Evolutionary conservation across 148 eudicot species (phyloP).

Genomic region (Fagopyrum homotropicum): DNA sequence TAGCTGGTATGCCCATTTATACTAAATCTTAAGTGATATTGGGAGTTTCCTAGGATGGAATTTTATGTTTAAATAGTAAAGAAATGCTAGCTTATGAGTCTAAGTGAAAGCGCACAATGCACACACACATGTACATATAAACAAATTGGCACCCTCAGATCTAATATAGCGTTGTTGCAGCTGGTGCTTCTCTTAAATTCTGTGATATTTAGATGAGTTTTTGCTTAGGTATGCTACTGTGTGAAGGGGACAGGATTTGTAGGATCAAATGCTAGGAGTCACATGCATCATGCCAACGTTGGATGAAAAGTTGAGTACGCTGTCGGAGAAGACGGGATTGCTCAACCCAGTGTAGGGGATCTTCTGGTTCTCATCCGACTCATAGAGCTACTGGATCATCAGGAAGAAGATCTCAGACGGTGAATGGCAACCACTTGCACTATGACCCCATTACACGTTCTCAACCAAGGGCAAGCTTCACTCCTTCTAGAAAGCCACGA

Average conservation of each 20-base stretch:
- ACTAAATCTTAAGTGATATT: not conserved
- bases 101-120: not conserved
- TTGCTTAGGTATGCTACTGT: conserved; percentile 11
- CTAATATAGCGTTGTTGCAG: not conserved
- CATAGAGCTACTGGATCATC: conserved; percentile 39
- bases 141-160: not conserved
- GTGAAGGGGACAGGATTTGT: conserved; percentile 44
- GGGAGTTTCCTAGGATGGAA: not conserved
- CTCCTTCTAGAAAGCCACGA: conserved; percentile 52
- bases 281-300: conserved; percentile 22
- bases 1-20: not conserved
- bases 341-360: conserved; percentile 27
- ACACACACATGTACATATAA: too few species aligned
- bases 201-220: not conserved
- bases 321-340: conserved; percentile 26
- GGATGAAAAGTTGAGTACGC: conserved; percentile 22
- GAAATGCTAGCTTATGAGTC: not conserved
- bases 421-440: conserved; percentile 81
- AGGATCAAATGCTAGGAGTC: conserved; percentile 32
- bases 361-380: conserved; percentile 31
- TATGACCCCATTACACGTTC: conserved; percentile 78
- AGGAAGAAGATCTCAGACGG: conserved; percentile 54
- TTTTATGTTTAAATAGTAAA: not conserved
- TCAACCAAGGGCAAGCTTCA: conserved; percentile 36
- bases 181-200: not conserved